These are phyloP conservation scores for thale cress (Arabidopsis thaliana) DNA, from an alignment of 345 rosid genomes.

Conservation along the genomic window TAIR10.1 NC_003074.8:8353001-8353500, in stretches of 20 bases:
- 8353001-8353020: conserved; percentile 93
- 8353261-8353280: background rate
- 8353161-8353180: conserved; percentile 41
- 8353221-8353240: conserved; percentile 70
- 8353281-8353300: background rate
- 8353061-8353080: conserved; percentile 64
- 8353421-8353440: conserved; percentile 1
- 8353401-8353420: conserved; percentile 51
- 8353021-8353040: conserved; percentile 90
- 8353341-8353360: conserved; percentile 81
- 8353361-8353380: conserved; percentile 84
- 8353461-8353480: conserved; percentile 13
- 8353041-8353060: conserved; percentile 86
- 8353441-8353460: conserved; percentile 67
- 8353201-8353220: conserved; percentile 67
- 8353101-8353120: background rate
- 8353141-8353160: conserved; percentile 10
- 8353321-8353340: conserved; percentile 45
- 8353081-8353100: background rate
- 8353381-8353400: conserved; percentile 72
- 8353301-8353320: background rate
- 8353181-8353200: conserved; percentile 58
- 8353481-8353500: background rate
- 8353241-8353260: conserved; percentile 51
- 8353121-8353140: background rate